phyloP scores from a whole-genome alignment of 2,329 filamentous ascomycete species.

The Neofusicoccum parvum region DNA sequence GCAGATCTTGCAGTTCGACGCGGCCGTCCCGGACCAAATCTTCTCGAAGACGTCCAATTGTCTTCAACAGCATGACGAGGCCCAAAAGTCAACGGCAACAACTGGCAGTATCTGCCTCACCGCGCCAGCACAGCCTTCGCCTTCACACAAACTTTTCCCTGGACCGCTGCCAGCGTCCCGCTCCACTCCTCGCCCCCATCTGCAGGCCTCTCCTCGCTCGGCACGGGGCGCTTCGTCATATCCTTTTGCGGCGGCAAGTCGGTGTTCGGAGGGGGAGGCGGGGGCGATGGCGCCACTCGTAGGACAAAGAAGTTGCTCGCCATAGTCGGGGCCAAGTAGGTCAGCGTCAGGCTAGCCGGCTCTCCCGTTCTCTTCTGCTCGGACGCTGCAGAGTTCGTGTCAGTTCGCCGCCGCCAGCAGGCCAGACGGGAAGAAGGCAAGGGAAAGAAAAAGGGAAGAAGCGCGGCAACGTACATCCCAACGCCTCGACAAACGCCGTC shows the following conservation, averaged over 20 bases:
- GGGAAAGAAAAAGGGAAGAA: background rate
- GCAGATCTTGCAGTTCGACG: too few species aligned
- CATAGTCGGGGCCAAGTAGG: conserved; percentile 63
- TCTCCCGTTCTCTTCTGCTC: background rate
- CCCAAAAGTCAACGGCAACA: too few species aligned
- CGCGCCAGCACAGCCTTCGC: conserved; percentile 42
- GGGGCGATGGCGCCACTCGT: conserved; percentile 46
- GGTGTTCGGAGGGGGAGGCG: conserved; percentile 30
- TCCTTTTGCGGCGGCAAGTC: conserved; percentile 37
- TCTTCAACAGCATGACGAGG: too few species aligned
- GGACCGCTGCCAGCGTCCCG: conserved; percentile 54
- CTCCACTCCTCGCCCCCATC: conserved; percentile 49
- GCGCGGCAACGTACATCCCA: conserved; percentile 40
- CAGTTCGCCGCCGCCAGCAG: background rate
- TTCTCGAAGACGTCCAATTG: too few species aligned
- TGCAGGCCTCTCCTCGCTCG: conserved; percentile 26
- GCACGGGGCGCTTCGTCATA: conserved; percentile 36
- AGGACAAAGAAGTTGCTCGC: conserved; percentile 67
- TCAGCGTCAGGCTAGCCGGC: conserved; percentile 47
- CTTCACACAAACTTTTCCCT: conserved; percentile 60
- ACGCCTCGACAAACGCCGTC: conserved; percentile 69
- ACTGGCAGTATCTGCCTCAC: background rate
- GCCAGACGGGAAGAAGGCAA: background rate
- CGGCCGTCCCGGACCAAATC: too few species aligned
- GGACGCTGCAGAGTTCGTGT: background rate